Evolutionary conservation across 768 basidiomycete genomes (phyloP), one percentile per base, ranked within the genome.

Genomic region (Boletus sp.): DNA sequence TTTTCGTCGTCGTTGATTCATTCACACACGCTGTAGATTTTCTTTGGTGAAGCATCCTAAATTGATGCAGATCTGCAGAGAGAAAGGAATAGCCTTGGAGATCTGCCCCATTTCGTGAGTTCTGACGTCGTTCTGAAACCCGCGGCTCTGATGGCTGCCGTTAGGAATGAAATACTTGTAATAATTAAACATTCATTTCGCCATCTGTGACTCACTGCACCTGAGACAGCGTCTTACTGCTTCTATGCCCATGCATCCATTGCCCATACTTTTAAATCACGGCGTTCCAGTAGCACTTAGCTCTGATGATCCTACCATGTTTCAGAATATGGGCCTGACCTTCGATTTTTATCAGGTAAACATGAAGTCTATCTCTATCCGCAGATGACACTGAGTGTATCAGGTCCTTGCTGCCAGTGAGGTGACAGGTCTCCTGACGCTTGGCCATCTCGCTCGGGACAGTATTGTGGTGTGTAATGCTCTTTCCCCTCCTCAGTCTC

Each of bases 41-140:
- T 90, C 89, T 7, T 72, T 92, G n/a, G 77, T 81, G 35, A 91
- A 89, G 65, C 90, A 92, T 66, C 89, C 89, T 1, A 83, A 81
- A 60, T 73, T 92, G 32, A 82, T 92, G 72, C 75, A 86, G 40
- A 78, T 81, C 7, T 90, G 89, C 69, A 76, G 80, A 45, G 80
- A 89, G 60, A 77, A 75, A 51, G 76, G 76, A 5, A 87, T 92
- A 58, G 79, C 84, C 1, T 65, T 91, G 18, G 90, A 92, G 72
- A 79, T 90, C 24, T 91, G 90, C 66, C 89, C 90, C 2, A 89
- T 92, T 58, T 92, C 89, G 88, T 90, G 72, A 55, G 86, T 78
- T 54, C 52, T 53, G 47, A 28, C 24, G 11, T 10, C 30, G 15
- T 32, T 24, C 15, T 40, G 35, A 35, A 7, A 29, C 45, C 10